Conservation (phyloP, 352 stramenopile genomes). For the Elongisporangium prolatum region DNA sequence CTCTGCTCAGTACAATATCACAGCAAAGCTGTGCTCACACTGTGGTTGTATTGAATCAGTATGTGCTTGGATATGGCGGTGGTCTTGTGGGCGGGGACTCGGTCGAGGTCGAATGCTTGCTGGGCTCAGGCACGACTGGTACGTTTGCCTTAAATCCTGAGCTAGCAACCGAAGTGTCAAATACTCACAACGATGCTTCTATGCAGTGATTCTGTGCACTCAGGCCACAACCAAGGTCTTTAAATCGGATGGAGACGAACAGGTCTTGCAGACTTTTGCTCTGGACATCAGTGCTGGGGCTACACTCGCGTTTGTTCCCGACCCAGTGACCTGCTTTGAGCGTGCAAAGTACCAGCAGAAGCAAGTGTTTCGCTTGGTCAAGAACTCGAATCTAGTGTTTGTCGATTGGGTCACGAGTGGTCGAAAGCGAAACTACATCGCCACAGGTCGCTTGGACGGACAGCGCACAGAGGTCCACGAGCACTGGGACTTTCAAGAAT, state of each 20-base stretch:
- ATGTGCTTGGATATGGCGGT: slow-evolving; percentile 80
- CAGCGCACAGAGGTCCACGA: slow-evolving; percentile 65
- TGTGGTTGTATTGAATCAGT: slow-evolving; percentile 33
- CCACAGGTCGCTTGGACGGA: slow-evolving; percentile 48
- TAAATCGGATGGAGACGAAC: slow-evolving; percentile 46
- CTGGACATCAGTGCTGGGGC: slow-evolving; percentile 43
- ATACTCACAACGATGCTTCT: slow-evolving; percentile 4
- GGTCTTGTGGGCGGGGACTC: slow-evolving; percentile 75
- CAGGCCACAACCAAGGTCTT: slow-evolving; percentile 89
- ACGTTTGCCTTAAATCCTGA: slow-evolving; percentile 2
- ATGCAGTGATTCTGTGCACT: slow-evolving; percentile 61
- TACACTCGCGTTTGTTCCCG: slow-evolving; percentile 70
- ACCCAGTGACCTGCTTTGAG: slow-evolving; percentile 82
- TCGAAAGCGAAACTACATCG: slow-evolving; percentile 75
- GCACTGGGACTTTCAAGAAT: slow-evolving; percentile 77
- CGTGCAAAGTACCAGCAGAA: slow-evolving; percentile 60
- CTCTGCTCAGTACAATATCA: no score
- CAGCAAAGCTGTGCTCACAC: no score
- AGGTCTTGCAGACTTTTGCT: slow-evolving; percentile 50
- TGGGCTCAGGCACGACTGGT: slow-evolving; percentile 47
- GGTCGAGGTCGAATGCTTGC: slow-evolving; percentile 53
- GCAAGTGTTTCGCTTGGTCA: slow-evolving; percentile 51
- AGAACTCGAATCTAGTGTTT: slow-evolving; percentile 60
- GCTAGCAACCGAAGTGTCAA: background rate
- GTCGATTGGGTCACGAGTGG: slow-evolving; percentile 85